Evolutionary conservation across 371 early-diverging fungal genomes (phyloP).

Genomic region (Mortierella sp.): DNA sequence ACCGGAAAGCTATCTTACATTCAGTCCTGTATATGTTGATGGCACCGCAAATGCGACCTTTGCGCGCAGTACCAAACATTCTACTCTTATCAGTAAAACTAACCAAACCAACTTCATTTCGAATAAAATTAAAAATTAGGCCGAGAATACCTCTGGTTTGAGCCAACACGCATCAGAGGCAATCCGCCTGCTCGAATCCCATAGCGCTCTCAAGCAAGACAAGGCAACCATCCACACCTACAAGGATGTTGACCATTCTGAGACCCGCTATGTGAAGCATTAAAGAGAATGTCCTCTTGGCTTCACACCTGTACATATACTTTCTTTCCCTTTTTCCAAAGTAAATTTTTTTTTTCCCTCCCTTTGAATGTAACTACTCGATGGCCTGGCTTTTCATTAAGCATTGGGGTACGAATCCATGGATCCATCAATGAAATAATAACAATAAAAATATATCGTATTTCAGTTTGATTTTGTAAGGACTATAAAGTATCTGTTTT

Average conservation of each 20-base stretch:
- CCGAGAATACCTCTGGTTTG: slow-evolving; percentile 28
- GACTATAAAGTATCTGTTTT: no score
- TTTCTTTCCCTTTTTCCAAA: neutral
- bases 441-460: neutral
- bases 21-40: no score
- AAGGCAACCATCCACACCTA: slow-evolving; percentile 45
- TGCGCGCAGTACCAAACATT: neutral
- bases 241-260: slow-evolving; percentile 48
- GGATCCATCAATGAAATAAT: neutral
- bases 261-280: slow-evolving; percentile 46
- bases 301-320: slow-evolving; percentile 20
- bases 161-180: slow-evolving; percentile 57
- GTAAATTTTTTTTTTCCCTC: neutral
- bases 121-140: slow-evolving; percentile 8
- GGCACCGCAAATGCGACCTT: neutral
- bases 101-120: neutral
- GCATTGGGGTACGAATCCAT: slow-evolving; percentile 18
- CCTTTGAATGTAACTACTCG: slow-evolving; percentile 1
- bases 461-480: no score
- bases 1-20: neutral
- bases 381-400: neutral
- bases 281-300: slow-evolving; percentile 7
- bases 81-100: neutral
- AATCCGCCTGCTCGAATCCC: slow-evolving; percentile 51
- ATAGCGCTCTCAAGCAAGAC: slow-evolving; percentile 51